Percentiles rank a stretch among this genome's conserved stretches.
Conservation (phyloP, 2,329 filamentous ascomycete genomes). For the Cordyceps fumosorosea region DNA sequence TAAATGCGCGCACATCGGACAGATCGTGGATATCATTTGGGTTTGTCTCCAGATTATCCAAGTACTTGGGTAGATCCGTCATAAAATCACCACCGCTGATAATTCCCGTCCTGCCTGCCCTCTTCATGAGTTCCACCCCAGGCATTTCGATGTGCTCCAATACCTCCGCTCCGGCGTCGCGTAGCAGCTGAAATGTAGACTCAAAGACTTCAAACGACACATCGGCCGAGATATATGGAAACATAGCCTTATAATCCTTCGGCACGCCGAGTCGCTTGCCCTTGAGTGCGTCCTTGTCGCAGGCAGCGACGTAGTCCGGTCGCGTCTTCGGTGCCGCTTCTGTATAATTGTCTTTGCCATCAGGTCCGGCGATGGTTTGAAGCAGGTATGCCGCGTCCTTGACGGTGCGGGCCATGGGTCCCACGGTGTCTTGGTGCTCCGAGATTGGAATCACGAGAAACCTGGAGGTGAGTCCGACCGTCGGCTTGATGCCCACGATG, state of each 20-base stretch:
- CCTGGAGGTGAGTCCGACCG: slow-evolving; percentile 58
- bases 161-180: slow-evolving; percentile 50
- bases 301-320: slow-evolving; percentile 56
- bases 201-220: slow-evolving; percentile 45
- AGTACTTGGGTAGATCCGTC: slow-evolving; percentile 46
- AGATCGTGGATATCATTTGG: slow-evolving; percentile 49
- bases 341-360: slow-evolving; percentile 59
- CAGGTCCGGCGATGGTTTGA: slow-evolving; percentile 55
- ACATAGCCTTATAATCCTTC: slow-evolving; percentile 43
- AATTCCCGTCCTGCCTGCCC: slow-evolving; percentile 41
- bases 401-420: slow-evolving; percentile 58
- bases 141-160: slow-evolving; percentile 48
- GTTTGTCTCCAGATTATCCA: slow-evolving; percentile 49
- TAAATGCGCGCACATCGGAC: slow-evolving; percentile 47
- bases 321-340: slow-evolving; percentile 44
- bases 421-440: slow-evolving; percentile 58
- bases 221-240: slow-evolving; percentile 14
- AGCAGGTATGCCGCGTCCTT: slow-evolving; percentile 58
- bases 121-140: slow-evolving; percentile 43
- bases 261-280: slow-evolving; percentile 60
- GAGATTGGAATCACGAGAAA: slow-evolving; percentile 60
- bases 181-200: slow-evolving; percentile 43
- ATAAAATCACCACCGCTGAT: slow-evolving; percentile 53
- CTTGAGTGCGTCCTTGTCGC: slow-evolving; percentile 43
- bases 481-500: slow-evolving; percentile 62